phyloP scores from a whole-genome alignment of 345 rosid genomes.

The Corymbia maculata region DNA sequence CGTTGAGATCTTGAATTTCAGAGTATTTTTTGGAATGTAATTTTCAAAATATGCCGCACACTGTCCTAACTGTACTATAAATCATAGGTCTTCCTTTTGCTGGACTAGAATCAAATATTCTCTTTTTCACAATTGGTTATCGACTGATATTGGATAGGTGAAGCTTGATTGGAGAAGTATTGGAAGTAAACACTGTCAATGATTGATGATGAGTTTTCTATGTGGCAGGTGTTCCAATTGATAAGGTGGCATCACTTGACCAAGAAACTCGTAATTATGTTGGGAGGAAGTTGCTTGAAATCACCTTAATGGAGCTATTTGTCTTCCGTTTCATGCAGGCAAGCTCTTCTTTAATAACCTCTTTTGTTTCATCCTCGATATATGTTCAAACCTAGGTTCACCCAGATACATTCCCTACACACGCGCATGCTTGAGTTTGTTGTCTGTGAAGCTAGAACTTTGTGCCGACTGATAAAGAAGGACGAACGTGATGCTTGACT shows the following conservation, averaged over 20 bases:
- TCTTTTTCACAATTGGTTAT: background rate
- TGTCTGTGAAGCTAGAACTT: background rate
- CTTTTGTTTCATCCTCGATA: background rate
- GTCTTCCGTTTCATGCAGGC: slow-evolving; percentile 93
- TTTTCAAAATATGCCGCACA: background rate
- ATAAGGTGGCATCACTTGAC: slow-evolving; percentile 71
- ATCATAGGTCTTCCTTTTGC: background rate
- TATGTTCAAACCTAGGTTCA: background rate
- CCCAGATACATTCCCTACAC: background rate
- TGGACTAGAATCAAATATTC: background rate
- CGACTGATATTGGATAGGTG: background rate
- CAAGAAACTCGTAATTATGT: slow-evolving; percentile 76
- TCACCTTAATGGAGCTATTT: slow-evolving; percentile 81
- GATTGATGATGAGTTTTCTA: background rate
- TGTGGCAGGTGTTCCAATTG: slow-evolving; percentile 69
- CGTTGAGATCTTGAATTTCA: background rate
- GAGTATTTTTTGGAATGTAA: background rate
- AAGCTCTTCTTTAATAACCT: background rate
- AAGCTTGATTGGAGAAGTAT: background rate
- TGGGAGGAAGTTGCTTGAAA: slow-evolving; percentile 74
- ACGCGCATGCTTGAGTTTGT: background rate
- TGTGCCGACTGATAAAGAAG: background rate
- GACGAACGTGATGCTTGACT: background rate
- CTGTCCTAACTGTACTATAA: background rate
- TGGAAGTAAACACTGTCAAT: background rate